phyloP scores from a whole-genome alignment of 1,284 basidiomycete genomes.

The Sporisorium sorghi region DNA sequence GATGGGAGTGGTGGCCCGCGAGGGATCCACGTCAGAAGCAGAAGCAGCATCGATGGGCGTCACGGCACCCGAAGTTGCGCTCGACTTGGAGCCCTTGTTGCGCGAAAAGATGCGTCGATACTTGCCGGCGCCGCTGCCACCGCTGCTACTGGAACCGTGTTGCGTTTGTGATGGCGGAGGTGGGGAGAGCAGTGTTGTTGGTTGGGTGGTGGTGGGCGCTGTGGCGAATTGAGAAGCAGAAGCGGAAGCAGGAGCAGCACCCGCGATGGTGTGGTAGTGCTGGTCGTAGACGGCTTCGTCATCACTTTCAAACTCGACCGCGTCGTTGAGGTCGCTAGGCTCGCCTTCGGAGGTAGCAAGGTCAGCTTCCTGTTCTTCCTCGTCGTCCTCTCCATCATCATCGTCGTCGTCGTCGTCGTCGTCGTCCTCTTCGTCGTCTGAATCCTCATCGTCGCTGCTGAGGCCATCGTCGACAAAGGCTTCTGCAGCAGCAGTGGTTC shows the following conservation, averaged over 20 bases:
- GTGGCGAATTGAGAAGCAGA: constrained; percentile 1
- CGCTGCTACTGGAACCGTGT: background rate
- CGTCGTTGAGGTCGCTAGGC: constrained; percentile 30
- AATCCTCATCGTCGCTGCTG: constrained; percentile 44
- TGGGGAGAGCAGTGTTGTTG: constrained; percentile 22
- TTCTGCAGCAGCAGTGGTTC: constrained; percentile 52
- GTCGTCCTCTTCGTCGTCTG: constrained; percentile 34
- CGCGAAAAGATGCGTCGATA: constrained; percentile 42
- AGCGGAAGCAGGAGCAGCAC: background rate
- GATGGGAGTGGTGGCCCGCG: constrained; percentile 18
- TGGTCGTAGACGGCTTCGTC: constrained; percentile 40
- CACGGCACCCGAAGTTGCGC: constrained; percentile 23
- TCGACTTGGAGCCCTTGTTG: constrained; percentile 30
- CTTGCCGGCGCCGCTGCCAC: constrained; percentile 11
- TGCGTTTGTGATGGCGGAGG: constrained; percentile 15
- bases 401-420: constrained; percentile 42
- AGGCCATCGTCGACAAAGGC: constrained; percentile 61
- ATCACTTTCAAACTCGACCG: constrained; percentile 27
- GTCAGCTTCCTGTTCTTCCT: constrained; percentile 26
- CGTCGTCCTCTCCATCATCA: constrained; percentile 36
- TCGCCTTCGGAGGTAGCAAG: constrained; percentile 30
- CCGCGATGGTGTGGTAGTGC: constrained; percentile 50
- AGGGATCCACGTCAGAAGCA: constrained; percentile 27
- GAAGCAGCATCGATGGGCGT: constrained; percentile 26
- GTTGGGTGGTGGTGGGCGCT: constrained; percentile 1